These are phyloP conservation scores for Barnettozyma vustinii DNA, from an alignment of 805 yeast species.

Conservation along the genomic window DNA sequence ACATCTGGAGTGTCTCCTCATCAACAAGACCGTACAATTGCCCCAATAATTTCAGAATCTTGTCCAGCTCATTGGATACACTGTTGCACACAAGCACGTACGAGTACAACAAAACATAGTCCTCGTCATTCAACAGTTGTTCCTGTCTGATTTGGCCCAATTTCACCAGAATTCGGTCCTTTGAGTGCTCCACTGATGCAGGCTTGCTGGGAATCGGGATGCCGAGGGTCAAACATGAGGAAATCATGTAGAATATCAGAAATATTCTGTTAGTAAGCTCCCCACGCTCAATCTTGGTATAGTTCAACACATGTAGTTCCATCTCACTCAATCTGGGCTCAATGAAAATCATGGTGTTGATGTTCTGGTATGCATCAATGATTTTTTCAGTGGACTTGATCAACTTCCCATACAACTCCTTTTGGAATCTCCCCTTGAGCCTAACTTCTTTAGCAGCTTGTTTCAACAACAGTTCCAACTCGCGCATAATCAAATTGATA, in stretches of 20 bases:
- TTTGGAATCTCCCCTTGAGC: constrained; percentile 68
- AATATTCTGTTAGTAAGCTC: constrained; percentile 72
- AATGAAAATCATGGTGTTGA: constrained; percentile 61
- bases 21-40: constrained; percentile 61
- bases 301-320: constrained; percentile 52
- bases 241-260: constrained; percentile 69
- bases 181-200: constrained; percentile 71
- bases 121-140: constrained; percentile 49
- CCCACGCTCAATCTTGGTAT: constrained; percentile 49
- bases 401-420: constrained; percentile 42
- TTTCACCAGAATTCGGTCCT: constrained; percentile 61
- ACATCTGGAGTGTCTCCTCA: constrained; percentile 23
- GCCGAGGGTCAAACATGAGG: constrained; percentile 70
- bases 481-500: constrained; percentile 51
- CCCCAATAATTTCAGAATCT: constrained; percentile 47
- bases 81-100: constrained; percentile 68
- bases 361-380: constrained; percentile 69
- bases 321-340: constrained; percentile 47
- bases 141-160: constrained; percentile 51
- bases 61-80: constrained; percentile 59
- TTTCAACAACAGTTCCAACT: constrained; percentile 51
- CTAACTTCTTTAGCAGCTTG: constrained; percentile 76
- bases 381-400: constrained; percentile 55
- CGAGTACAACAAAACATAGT: constrained; percentile 71
- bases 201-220: constrained; percentile 75